Evolutionary conservation across 176 grass and related monocot genomes (phyloP).

Genomic region (Cenchrus americanus): DNA sequence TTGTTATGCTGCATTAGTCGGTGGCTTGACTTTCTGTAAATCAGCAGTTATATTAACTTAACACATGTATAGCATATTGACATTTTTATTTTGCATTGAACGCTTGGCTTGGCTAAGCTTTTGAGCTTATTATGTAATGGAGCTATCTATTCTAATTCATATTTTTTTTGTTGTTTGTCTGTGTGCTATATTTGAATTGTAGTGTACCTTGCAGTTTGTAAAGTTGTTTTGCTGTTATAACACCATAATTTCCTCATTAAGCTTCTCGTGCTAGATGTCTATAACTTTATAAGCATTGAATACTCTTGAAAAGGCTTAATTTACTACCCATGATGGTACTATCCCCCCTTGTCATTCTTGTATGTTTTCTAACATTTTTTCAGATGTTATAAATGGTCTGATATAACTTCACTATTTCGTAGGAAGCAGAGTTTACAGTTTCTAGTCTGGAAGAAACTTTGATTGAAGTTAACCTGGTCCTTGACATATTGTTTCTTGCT

Average conservation of each 20-base stretch:
- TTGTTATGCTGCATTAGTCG: background rate
- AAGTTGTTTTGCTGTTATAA: slow-evolving; percentile 6
- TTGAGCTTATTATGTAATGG: background rate
- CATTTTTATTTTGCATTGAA: background rate
- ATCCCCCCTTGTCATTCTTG: background rate
- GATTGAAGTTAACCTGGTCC: slow-evolving; percentile 87
- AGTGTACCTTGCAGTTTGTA: background rate
- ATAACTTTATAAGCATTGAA: background rate
- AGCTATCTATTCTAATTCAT: background rate
- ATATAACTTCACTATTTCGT: slow-evolving; percentile 42
- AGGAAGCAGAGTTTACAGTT: slow-evolving; percentile 71
- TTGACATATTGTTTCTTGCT: slow-evolving; percentile 86
- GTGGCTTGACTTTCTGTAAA: background rate
- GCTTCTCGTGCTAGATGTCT: background rate
- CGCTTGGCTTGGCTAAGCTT: slow-evolving; percentile 2
- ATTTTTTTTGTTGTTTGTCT: background rate
- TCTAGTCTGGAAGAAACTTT: slow-evolving; percentile 85
- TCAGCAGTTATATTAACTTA: background rate
- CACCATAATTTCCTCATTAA: background rate
- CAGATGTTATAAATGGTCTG: slow-evolving; percentile 6
- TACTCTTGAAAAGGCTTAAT: background rate
- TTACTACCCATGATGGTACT: background rate
- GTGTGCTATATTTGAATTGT: slow-evolving; percentile 13
- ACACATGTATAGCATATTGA: background rate
- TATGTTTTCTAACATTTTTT: slow-evolving; percentile 15